Percentiles rank a stretch among this genome's conserved stretches.
Conservation (phyloP, 148 eudicot genomes). For the Fallopia convolvulus region DNA sequence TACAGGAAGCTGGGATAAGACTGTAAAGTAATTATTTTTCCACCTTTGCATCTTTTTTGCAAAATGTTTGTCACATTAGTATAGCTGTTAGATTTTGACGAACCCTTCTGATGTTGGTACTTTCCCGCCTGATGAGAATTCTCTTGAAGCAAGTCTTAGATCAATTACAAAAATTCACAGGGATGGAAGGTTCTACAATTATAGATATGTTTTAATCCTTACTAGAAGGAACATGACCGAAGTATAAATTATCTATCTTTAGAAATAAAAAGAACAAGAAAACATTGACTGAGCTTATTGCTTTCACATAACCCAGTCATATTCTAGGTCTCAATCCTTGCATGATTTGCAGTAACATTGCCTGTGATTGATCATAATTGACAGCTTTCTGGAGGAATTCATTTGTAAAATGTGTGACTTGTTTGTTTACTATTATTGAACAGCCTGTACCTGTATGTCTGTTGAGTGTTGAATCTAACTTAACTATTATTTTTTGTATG, state of each 20-base stretch:
- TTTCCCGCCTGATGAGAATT: not conserved
- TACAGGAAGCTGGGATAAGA: slow-evolving; percentile 95
- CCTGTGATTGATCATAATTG: not conserved
- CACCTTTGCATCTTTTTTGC: not conserved
- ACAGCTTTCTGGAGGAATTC: not conserved
- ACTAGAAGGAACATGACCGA: not conserved
- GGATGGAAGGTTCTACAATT: not conserved
- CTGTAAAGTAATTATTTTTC: slow-evolving; percentile 38
- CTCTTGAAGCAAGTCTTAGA: not conserved
- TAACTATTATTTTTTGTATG: not conserved
- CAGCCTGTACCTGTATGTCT: not conserved
- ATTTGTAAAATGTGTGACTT: not conserved
- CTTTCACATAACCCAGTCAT: not conserved
- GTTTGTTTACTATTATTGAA: not conserved
- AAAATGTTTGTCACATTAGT: not conserved
- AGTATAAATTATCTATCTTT: not conserved
- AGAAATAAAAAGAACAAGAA: not conserved
- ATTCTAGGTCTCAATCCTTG: not conserved
- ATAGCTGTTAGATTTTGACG: not conserved
- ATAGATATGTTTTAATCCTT: not conserved
- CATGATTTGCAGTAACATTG: not conserved
- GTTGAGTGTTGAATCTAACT: not conserved
- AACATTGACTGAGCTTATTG: not conserved
- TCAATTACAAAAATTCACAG: not conserved
- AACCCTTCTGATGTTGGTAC: not conserved